A percentile compares a stretch with the other conserved stretches of the same genome.
Evolutionary conservation across 1,284 basidiomycete species (phyloP).

Genomic region (Pseudomicrostroma phylloplanum): DNA sequence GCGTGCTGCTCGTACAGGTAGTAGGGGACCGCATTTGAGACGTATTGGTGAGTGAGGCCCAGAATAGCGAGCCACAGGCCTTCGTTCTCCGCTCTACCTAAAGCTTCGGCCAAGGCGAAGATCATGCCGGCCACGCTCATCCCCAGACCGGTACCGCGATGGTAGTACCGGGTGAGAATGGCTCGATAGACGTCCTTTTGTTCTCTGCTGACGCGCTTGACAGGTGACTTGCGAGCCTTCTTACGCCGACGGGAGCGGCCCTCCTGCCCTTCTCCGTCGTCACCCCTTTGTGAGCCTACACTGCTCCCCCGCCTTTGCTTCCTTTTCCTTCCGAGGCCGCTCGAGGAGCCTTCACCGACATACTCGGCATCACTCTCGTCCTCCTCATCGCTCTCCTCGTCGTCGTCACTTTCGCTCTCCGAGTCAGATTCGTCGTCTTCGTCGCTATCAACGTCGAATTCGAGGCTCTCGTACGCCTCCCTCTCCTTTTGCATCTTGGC

Average conservation of each 20-base stretch:
- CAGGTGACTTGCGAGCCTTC: not conserved
- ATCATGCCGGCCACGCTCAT: conserved; percentile 83
- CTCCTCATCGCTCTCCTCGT: conserved; percentile 48
- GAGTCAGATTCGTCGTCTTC: conserved; percentile 17
- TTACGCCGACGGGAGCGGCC: conserved; percentile 1
- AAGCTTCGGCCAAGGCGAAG: conserved; percentile 78
- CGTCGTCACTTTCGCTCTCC: conserved; percentile 37
- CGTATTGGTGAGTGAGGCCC: conserved; percentile 87
- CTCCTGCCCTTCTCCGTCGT: conserved; percentile 13
- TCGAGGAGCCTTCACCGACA: not conserved
- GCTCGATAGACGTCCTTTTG: conserved; percentile 20
- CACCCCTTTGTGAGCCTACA: conserved; percentile 4
- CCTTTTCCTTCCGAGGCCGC: not conserved
- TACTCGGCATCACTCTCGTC: not conserved
- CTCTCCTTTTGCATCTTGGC: conserved; percentile 25
- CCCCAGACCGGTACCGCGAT: conserved; percentile 75
- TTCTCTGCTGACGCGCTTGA: not conserved
- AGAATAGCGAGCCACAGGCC: conserved; percentile 91
- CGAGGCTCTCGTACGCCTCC: conserved; percentile 39
- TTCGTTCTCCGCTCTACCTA: conserved; percentile 88
- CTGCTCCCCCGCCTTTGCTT: not conserved
- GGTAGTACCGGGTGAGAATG: conserved; percentile 62
- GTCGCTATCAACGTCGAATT: conserved; percentile 56
- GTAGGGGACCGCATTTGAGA: conserved; percentile 76
- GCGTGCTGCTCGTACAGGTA: conserved; percentile 65